These are phyloP conservation scores for Cryptosporidium xiaoi DNA, from an alignment of 169 alveolate genomes.

Conservation along the genomic window DNA sequence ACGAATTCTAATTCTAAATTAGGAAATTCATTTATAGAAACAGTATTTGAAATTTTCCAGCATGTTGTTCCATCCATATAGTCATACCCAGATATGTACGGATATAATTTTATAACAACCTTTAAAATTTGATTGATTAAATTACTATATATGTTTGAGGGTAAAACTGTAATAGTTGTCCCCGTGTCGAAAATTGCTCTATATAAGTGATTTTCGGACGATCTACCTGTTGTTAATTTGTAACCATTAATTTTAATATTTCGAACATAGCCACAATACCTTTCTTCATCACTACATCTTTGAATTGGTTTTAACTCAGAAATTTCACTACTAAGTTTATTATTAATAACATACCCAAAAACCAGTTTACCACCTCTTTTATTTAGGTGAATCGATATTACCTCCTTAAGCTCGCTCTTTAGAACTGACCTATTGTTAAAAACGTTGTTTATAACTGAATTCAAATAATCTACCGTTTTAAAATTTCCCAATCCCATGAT, in stretches of 20 bases:
- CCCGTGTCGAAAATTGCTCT: constrained; percentile 66
- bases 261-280: constrained; percentile 42
- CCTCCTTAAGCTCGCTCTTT: background rate
- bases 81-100: constrained; percentile 29
- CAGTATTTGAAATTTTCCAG: constrained; percentile 21
- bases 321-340: background rate
- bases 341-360: constrained; percentile 31
- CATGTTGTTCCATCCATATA: constrained; percentile 44
- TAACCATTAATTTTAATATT: background rate
- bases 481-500: constrained; percentile 76
- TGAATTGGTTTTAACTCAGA: background rate
- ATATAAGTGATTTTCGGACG: background rate
- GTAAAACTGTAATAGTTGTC: constrained; percentile 59
- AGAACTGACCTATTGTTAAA: background rate
- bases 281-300: constrained; percentile 39
- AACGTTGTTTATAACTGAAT: background rate
- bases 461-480: background rate
- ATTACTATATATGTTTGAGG: constrained; percentile 6
- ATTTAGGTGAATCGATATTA: constrained; percentile 38
- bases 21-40: constrained; percentile 14
- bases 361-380: constrained; percentile 20
- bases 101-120: constrained; percentile 4
- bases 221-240: background rate
- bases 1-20: constrained; percentile 8
- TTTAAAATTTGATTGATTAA: background rate